Base-by-base conservation (phyloP, 805 yeast species). In the Vanderwaltozyma tropicalis region DNA sequence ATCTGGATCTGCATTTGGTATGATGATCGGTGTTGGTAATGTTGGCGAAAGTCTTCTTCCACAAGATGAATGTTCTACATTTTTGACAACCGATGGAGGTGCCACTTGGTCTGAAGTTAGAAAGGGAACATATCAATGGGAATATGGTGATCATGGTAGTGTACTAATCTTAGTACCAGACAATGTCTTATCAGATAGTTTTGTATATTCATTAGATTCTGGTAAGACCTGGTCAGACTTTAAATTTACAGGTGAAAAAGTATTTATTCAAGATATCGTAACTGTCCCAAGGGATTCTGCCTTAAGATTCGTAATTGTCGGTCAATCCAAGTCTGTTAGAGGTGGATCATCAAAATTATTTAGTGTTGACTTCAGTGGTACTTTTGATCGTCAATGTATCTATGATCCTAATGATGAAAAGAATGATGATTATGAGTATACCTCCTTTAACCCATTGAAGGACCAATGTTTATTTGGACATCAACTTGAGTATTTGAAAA, bases 261-360 rank as follows among this genome's bases (percentile, higher is more conserved):
- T 83, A 4, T 49, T 59, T 10, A 74, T 88, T 2, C 56, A 66
- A 29, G 96, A 92, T 52, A 66, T 89, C 42, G 82, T 86, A 0
- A 89, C 97, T 1, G 87, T 86, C 25, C 97, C 97, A 4, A 72
- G 85, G 2, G 97, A 89, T 57, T 83, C 86, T n/a, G 76, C 94
- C 3, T 64, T 87, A 42, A 78, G 78, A 50, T 87, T 92, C 53
- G 49, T 84, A 33, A 55, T 92, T 4, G 69, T 87, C 46, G 78
- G 73, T 1, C 59, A 59, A 41, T 60, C 70, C 8, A 69, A 72
- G 9, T 57, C 67, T 13, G 56, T 65, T 9, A 58, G 61, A 28
- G 78, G 72, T 27, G 68, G 58, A 13, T 51, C 62, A 29, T 72
- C 82, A 0, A 55, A 64, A 12, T 66, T 73, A 0, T 62, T 67